A percentile compares a stretch with the other conserved stretches of the same genome.
phyloP scores from a whole-genome alignment of 1,284 basidiomycete genomes.

The Naganishia sp. region DNA sequence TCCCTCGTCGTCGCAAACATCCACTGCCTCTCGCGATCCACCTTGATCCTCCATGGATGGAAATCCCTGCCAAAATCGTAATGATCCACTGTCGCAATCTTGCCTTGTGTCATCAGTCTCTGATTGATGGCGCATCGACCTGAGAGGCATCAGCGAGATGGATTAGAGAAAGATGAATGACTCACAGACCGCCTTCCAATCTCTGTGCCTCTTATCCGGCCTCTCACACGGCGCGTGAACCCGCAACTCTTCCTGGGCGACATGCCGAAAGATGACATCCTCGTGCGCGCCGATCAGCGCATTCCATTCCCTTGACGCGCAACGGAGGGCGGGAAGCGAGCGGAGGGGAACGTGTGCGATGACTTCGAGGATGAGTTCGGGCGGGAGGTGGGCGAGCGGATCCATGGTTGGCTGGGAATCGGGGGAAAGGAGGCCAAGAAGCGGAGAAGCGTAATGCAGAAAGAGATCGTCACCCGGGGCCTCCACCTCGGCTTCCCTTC shows the following conservation, averaged over 20 bases:
- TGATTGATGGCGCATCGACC: slow-evolving; percentile 11
- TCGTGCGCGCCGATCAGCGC: slow-evolving; percentile 33
- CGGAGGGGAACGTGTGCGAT: slow-evolving; percentile 39
- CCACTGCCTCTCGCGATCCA: slow-evolving; percentile 40
- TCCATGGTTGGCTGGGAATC: slow-evolving; percentile 32
- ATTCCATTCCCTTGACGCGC: slow-evolving; percentile 39
- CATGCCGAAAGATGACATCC: slow-evolving; percentile 34
- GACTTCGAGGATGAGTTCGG: slow-evolving; percentile 44
- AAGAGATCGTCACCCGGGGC: neutral
- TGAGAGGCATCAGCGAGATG: neutral
- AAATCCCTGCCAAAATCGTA: neutral
- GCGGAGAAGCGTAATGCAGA: neutral
- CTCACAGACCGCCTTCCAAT: slow-evolving; percentile 15
- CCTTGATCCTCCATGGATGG: slow-evolving; percentile 45
- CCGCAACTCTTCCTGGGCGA: neutral
- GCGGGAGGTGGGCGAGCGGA: slow-evolving; percentile 42
- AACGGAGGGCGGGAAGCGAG: slow-evolving; percentile 36
- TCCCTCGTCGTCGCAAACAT: slow-evolving; percentile 38
- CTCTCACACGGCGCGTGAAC: neutral
- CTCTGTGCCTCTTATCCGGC: neutral
- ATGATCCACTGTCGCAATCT: slow-evolving; percentile 12
- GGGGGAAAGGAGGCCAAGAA: neutral
- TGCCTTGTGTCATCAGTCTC: neutral
- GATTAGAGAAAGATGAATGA: neutral
- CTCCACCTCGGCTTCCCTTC: neutral